Conservation (phyloP, 768 basidiomycete genomes). For the Macrolepiota dolichaula region DNA sequence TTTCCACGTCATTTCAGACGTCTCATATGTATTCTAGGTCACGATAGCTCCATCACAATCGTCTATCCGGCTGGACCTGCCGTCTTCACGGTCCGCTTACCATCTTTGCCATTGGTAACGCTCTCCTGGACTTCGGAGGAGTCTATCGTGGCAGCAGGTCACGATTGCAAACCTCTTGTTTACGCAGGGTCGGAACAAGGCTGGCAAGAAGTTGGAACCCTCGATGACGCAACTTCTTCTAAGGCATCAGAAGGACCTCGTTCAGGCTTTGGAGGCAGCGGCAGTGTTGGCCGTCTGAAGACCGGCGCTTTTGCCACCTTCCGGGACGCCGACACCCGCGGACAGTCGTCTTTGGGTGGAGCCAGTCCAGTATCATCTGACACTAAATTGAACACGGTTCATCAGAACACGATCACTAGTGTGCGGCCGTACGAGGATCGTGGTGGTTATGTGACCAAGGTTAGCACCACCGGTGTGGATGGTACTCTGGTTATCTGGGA, state of each 20-base stretch:
- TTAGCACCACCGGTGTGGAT: slow-evolving; percentile 93
- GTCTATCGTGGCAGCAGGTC: slow-evolving; percentile 85
- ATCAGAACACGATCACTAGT: slow-evolving; percentile 98
- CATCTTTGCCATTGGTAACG: slow-evolving; percentile 79
- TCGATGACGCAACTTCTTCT: slow-evolving; percentile 73
- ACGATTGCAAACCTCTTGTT: slow-evolving; percentile 94
- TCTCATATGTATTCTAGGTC: slow-evolving; percentile 51
- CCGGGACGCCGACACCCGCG: slow-evolving; percentile 86
- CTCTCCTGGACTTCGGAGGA: slow-evolving; percentile 85
- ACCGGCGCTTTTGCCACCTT: slow-evolving; percentile 94
- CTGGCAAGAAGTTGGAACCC: slow-evolving; percentile 77
- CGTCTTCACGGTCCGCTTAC: slow-evolving; percentile 69
- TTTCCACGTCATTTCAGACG: background rate
- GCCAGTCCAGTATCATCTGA: slow-evolving; percentile 34
- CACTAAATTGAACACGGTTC: slow-evolving; percentile 84
- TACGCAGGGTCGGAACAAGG: slow-evolving; percentile 73
- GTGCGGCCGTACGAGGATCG: slow-evolving; percentile 69
- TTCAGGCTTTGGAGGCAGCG: slow-evolving; percentile 43
- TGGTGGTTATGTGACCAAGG: slow-evolving; percentile 59
- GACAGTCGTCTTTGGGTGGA: slow-evolving; percentile 34
- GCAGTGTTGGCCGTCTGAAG: slow-evolving; percentile 73
- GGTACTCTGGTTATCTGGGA: slow-evolving; percentile 93
- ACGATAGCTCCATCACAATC: slow-evolving; percentile 91
- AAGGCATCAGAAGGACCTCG: slow-evolving; percentile 39
- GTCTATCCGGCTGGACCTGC: slow-evolving; percentile 85